phyloP scores from a whole-genome alignment of 352 stramenopile genomes.

The Elongisporangium undulatum region DNA sequence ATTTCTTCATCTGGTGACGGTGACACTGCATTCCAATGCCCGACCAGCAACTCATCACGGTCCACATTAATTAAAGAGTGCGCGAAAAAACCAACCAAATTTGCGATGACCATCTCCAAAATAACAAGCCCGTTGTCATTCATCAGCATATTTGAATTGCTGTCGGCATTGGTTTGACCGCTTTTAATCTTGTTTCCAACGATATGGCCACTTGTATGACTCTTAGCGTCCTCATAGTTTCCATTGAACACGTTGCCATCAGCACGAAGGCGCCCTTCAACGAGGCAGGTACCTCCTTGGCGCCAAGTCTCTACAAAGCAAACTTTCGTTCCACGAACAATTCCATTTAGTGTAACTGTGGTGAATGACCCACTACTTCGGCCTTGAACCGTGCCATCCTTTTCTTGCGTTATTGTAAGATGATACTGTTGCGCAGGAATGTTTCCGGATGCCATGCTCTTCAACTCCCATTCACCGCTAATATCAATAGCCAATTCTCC shows the following conservation, averaged over 20 bases:
- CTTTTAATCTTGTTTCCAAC: constrained; percentile 59
- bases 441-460: constrained; percentile 81
- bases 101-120: constrained; percentile 73
- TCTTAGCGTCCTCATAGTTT: constrained; percentile 86
- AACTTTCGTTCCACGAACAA: constrained; percentile 74
- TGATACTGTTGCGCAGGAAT: constrained; percentile 88
- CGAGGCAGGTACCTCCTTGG: constrained; percentile 83
- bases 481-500: constrained; percentile 57
- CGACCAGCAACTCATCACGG: constrained; percentile 59
- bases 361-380: constrained; percentile 80
- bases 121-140: constrained; percentile 53
- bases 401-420: constrained; percentile 62
- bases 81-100: constrained; percentile 73
- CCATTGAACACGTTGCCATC: constrained; percentile 71
- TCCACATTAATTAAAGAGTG: constrained; percentile 56
- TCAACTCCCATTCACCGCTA: constrained; percentile 83
- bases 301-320: constrained; percentile 86
- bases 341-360: constrained; percentile 71
- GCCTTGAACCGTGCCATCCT: constrained; percentile 57
- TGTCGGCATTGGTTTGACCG: constrained; percentile 10
- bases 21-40: constrained; percentile 12
- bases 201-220: constrained; percentile 81
- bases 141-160: constrained; percentile 13
- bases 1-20: constrained; percentile 26
- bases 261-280: constrained; percentile 69